Base-by-base conservation (phyloP, 2,329 filamentous ascomycete genomes). In the Parafenestella ontariensis region DNA sequence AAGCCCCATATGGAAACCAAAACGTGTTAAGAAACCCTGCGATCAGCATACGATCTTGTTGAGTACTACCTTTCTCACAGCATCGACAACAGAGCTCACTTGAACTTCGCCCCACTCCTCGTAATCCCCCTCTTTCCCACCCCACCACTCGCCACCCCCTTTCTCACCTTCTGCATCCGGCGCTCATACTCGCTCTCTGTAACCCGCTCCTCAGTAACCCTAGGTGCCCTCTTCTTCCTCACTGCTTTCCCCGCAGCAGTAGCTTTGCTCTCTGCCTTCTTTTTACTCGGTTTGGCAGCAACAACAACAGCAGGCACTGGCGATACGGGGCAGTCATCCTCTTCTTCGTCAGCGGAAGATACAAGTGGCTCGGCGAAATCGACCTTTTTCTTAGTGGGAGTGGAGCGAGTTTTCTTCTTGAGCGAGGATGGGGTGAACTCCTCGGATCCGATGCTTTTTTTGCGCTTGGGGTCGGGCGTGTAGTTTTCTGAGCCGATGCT, bases 31-130 rank as follows among this genome's bases (percentile, higher is more conserved):
- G 13, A 17, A 20, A 39, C 36, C 36, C 24, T 26, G 24, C 24
- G 24, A 26, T 39, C 11, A 20, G n/a, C n/a, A n/a, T n/a, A n/a
- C n/a, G n/a, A n/a, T n/a, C n/a, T n/a, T n/a, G n/a, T n/a, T n/a
- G n/a, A n/a, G n/a, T n/a, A n/a, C n/a, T n/a, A n/a, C n/a, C n/a
- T n/a, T n/a, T n/a, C 24, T 26, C 24, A 26, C 9, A 26, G 10
- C 24, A 26, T 26, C 24, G 6, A 10, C 24, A 26, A 10, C 24
- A n/a, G n/a, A n/a, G 24, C 5, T 29, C 17, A 26, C 23, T 17
- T 17, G 11, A 50, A 53, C 28, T 39, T 36, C 10, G 5, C 5
- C 8, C 46, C 46, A 45, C 48, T 52, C 48, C 56, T 58, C 39
- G 41, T 52, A 9, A 26, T 49, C 11, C 46, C 36, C 23, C 4